Conservation (phyloP, 1,284 basidiomycete genomes). For the Rhodotorula sp. region DNA sequence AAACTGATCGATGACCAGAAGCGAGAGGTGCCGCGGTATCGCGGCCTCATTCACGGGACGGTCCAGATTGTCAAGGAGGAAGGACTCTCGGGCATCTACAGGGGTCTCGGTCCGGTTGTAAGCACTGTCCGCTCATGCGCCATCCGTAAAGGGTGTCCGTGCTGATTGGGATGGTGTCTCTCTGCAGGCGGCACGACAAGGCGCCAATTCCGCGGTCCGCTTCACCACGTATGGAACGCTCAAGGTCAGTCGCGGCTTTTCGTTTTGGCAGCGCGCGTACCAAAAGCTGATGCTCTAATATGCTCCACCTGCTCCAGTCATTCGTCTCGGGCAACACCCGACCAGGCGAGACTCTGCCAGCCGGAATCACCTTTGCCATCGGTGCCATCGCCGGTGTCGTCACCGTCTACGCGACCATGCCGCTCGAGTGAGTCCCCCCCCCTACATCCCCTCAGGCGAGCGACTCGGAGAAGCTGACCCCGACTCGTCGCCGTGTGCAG, state of each 20-base stretch:
- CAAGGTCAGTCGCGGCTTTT: conserved; percentile 54
- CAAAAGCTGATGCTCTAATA: not conserved
- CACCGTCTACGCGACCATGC: conserved; percentile 91
- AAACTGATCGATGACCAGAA: conserved; percentile 96
- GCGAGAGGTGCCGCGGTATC: conserved; percentile 76
- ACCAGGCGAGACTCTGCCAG: conserved; percentile 81
- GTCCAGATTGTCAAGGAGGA: conserved; percentile 77
- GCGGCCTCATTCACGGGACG: conserved; percentile 85
- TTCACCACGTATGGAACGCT: conserved; percentile 93
- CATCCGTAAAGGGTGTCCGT: not conserved
- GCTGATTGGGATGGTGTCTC: not conserved
- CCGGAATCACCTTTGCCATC: conserved; percentile 87
- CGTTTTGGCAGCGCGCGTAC: too few species aligned
- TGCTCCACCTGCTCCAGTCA: conserved; percentile 53
- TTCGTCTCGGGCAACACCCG: conserved; percentile 78
- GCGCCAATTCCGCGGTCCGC: conserved; percentile 93
- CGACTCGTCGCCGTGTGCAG: conserved; percentile 52
- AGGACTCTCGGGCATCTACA: conserved; percentile 74
- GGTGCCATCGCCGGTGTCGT: conserved; percentile 91
- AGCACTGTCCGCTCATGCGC: conserved; percentile 45
- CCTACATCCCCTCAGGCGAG: too few species aligned
- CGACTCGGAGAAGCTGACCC: not conserved
- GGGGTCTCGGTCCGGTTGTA: conserved; percentile 87
- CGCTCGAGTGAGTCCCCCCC: conserved; percentile 70
- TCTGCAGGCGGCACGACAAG: conserved; percentile 77